These are phyloP conservation scores for Coniophora puteana DNA, from an alignment of 1,284 basidiomycete genomes.

Conservation along the genomic window DNA sequence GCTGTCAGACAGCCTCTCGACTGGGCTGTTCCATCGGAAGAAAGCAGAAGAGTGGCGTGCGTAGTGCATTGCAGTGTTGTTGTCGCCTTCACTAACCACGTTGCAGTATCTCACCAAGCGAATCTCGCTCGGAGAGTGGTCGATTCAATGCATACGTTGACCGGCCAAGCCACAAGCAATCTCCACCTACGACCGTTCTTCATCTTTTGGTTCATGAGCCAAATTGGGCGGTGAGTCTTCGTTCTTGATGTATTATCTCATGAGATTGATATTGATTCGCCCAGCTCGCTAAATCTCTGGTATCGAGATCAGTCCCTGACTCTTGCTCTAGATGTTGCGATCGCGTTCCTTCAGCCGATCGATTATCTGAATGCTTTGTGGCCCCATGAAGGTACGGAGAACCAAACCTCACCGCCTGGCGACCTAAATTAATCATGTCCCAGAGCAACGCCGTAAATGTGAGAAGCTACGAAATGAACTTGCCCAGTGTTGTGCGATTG, in stretches of 20 bases:
- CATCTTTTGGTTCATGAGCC: slow-evolving; percentile 76
- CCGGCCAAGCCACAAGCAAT: slow-evolving; percentile 52
- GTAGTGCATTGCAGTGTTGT: slow-evolving; percentile 24
- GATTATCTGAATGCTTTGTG: slow-evolving; percentile 65
- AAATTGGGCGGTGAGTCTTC: slow-evolving; percentile 53
- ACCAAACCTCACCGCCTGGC: not conserved
- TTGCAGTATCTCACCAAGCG: slow-evolving; percentile 59
- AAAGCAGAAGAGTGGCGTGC: slow-evolving; percentile 76
- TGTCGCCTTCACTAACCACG: slow-evolving; percentile 9
- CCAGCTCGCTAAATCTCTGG: slow-evolving; percentile 60
- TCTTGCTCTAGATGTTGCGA: slow-evolving; percentile 63
- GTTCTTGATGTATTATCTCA: not conserved
- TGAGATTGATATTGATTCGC: slow-evolving; percentile 9
- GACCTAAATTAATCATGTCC: not conserved
- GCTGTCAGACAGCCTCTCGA: slow-evolving; percentile 38
- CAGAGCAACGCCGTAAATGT: slow-evolving; percentile 54
- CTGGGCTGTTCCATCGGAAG: slow-evolving; percentile 51
- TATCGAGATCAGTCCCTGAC: slow-evolving; percentile 55
- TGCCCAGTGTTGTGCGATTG: slow-evolving; percentile 42
- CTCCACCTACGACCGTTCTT: slow-evolving; percentile 62
- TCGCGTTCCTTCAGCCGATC: slow-evolving; percentile 56
- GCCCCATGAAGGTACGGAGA: slow-evolving; percentile 65
- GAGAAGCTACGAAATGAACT: slow-evolving; percentile 44
- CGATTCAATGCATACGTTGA: slow-evolving; percentile 56
- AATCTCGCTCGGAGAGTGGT: slow-evolving; percentile 57